Conservation (phyloP, 2,329 filamentous ascomycete species). For the Xylariaceae sp. region DNA sequence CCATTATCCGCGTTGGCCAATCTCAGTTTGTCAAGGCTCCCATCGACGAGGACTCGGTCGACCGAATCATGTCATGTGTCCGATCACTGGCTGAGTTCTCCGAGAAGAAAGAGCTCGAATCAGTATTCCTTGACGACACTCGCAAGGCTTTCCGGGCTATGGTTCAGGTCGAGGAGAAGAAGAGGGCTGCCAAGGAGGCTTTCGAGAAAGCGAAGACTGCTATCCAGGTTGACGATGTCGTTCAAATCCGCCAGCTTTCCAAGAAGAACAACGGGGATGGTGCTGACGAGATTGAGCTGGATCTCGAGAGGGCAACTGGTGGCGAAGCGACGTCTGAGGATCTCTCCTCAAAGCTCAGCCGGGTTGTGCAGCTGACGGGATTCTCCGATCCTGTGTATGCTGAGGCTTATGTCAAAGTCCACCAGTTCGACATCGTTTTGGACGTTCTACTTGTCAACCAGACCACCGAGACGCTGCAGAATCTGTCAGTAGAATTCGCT, state of each 20-base stretch:
- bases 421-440: conserved; percentile 97
- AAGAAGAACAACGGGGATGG: conserved; percentile 86
- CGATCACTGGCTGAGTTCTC: conserved; percentile 87
- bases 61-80: conserved; percentile 97
- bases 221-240: conserved; percentile 92
- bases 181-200: conserved; percentile 91
- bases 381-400: conserved; percentile 98
- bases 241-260: conserved; percentile 86
- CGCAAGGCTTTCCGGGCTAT: conserved; percentile 94
- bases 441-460: conserved; percentile 97
- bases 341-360: conserved; percentile 87
- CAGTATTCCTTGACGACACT: conserved; percentile 91
- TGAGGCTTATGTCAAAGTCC: conserved; percentile 98
- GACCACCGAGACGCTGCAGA: conserved; percentile 93
- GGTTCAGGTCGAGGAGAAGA: conserved; percentile 97
- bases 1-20: conserved; percentile 94
- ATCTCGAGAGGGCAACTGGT: conserved; percentile 90
- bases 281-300: conserved; percentile 79
- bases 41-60: conserved; percentile 97
- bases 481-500: conserved; percentile 97
- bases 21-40: conserved; percentile 98
- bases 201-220: conserved; percentile 90
- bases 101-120: conserved; percentile 85
- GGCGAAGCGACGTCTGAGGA: conserved; percentile 83
- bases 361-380: conserved; percentile 94